Evolutionary conservation across 1,284 basidiomycete genomes (phyloP), one percentile per base, ranked within the genome.

Genomic region (Austropuccinia psidii): DNA sequence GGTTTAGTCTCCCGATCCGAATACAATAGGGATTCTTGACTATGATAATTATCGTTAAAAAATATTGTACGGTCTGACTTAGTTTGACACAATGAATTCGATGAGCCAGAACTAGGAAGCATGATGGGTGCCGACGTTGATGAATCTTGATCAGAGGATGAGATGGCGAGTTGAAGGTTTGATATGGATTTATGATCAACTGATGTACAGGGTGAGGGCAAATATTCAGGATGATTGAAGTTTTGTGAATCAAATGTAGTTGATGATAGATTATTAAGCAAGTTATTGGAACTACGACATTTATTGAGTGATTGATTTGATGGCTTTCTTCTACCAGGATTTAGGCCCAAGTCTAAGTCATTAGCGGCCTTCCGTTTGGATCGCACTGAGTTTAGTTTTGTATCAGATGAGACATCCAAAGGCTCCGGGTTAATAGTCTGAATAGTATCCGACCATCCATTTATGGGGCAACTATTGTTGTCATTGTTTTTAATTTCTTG

Each of bases 351-450:
- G 24, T 72, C 62, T 4, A 72, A 24, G 17, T 72, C 69, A 52
- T 72, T 43, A 17, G 58, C 21, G 19, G 69, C 69, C 39, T 72
- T 72, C 24, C 69, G 69, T 54, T 72, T 72, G 24, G 31, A 72
- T 58, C 41, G 37, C 19, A 24, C 37, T n/a, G 64, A 67, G 8
- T 9, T 67, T 27, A 50, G 55, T 21, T 29, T 54, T 4, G 64
- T 37, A 27, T n/a, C 35, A 52, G 31, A 47, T 37, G 43, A 50
- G n/a, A 31, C 19, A 39, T 21, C 21, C 27, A 52, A 41, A 49
- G 19, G 49, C 43, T 21, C 1, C 27, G 62, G 27, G 31, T 52
- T 35, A 65, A 37, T n/a, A 24, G n/a, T 3, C 1, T 49, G 11
- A 29, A n/a, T 13, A 54, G 19, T 52, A 2, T 21, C 2, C 24